A percentile compares a stretch with the other conserved stretches of the same genome.
Conservation (phyloP, 306 rosid species). For the Pyrus betulifolia region DNA sequence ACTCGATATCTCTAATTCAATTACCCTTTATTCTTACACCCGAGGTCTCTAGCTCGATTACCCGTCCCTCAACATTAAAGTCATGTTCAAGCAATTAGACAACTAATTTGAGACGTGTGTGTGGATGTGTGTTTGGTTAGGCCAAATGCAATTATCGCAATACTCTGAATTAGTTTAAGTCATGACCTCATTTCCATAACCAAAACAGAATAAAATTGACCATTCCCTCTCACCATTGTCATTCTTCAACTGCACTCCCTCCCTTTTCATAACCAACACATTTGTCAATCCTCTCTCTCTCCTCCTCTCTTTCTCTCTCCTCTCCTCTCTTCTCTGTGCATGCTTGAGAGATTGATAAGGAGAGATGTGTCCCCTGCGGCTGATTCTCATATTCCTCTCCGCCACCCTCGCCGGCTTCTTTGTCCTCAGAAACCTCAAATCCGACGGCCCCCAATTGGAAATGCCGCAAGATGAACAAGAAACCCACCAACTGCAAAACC, state of each 20-base stretch:
- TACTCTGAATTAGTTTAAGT: neutral
- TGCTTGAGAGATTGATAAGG: neutral
- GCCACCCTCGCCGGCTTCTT: constrained; percentile 97
- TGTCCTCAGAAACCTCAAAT: constrained; percentile 71
- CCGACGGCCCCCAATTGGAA: constrained; percentile 21
- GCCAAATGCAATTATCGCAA: constrained; percentile 10
- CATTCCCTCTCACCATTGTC: neutral
- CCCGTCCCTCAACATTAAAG: no score
- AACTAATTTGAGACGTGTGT: neutral
- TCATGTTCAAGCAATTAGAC: neutral
- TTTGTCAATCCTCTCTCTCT: neutral
- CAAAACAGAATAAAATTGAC: neutral
- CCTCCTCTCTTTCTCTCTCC: neutral
- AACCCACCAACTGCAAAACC: constrained; percentile 8
- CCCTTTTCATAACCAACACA: neutral
- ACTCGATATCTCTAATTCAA: no score
- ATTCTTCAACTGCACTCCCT: constrained; percentile 15
- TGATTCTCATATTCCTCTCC: constrained; percentile 78
- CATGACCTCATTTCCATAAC: constrained; percentile 1
- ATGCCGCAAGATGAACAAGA: neutral
- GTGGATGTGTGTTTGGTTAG: neutral
- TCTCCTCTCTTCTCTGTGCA: neutral
- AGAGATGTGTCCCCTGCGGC: constrained; percentile 78
- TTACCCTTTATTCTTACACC: no score
- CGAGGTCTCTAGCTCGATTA: no score